Evolutionary conservation across 2,329 filamentous ascomycete species (phyloP), one percentile per base, ranked within the genome.

Genomic region (Aspergillus fumigatus): DNA sequence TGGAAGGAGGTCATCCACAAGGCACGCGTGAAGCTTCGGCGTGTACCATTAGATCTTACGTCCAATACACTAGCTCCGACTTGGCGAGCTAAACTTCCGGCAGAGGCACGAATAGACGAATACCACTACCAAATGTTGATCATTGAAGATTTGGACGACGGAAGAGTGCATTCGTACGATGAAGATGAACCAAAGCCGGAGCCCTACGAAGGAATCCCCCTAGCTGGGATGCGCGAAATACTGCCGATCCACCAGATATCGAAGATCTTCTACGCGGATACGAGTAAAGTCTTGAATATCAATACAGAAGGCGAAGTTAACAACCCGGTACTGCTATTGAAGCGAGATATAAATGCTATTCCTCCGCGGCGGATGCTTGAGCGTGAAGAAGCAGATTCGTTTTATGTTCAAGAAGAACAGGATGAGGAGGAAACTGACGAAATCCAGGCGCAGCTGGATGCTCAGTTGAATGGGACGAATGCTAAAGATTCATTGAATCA

Each of bases 1-100:
- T 97, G 94, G 94, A 94, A 97, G 70, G 93, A 99, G 71, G 92
- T 96, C 43, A 87, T 97, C 59, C 92, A 97, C 77, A 99, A 97
- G 72, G 90, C 92, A 19, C 84, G 87, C 41, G 85, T 97, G 11
- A 90, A 92, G 56, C 79, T 99, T 10, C 82, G 88, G 65, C 83
- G 92, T 50, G 83, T 89, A 0, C 88, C 86, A 0, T 74, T 88
- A 32, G 78, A 82, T 45, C 69, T 80, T 41, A 71, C 82, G 0
- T 82, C 67, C 26, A 55, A 57, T 32, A 57, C 61, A 6, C 62
- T 63, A 32, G 58, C 51, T 5, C 53, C 62, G 23, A 25, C 27
- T 7, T 59, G 55, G 17, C 53, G 54, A 11, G 52, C 59, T 3
- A 68, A 72, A 29, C 63, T 77, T 29, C 65, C 67, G 10, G 73